Base-by-base conservation (phyloP, 2,329 filamentous ascomycete genomes). In the Nemania sp. region DNA sequence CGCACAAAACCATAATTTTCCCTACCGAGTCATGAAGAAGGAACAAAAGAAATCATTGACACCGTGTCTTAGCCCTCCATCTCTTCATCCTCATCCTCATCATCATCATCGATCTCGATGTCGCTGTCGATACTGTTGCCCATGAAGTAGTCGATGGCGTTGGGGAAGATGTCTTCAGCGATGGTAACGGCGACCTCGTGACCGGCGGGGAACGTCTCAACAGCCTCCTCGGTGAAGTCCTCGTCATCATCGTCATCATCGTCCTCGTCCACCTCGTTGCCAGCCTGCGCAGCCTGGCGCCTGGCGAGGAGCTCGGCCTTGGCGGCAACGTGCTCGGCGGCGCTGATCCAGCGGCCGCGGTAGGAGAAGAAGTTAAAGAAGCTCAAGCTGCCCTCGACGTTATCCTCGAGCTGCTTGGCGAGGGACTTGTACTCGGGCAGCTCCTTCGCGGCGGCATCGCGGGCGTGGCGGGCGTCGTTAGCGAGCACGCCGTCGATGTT, bases 351-450 rank as follows among this genome's bases (percentile, higher is more conserved):
- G 55, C 82, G 76, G 66, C 80, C 86, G 67, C 77, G 83, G 75
- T 85, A 91, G 12, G 83, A 86, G 73, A 91, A 91, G 81, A 87
- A 89, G 52, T 85, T 83, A 73, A 91, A 91, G 79, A 91, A 90
- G 74, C 83, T 87, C 39, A 81, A 69, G 10, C 80, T 80, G 65
- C 69, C 68, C 35, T 60, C 58, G 51, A 60, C 61, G 55, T 68
- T 68, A 57, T 60, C 60, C 46, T 67, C 60, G 25, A 71, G 62
- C 59, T 65, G 60, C 54, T 67, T 59, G 57, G 60, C 66, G 2
- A 72, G 64, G 2, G 42, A 51, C 64, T 71, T 60, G 65, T 70
- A 72, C 61, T 70, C 62, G 53, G 69, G 65, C 43, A 71, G 54
- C 55, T 68, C 43, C 63, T 67, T 68, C 56, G 68, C 67, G 46